Base-by-base conservation (phyloP, 495 filamentous ascomycete genomes). In the Terfezia boudieri region DNA sequence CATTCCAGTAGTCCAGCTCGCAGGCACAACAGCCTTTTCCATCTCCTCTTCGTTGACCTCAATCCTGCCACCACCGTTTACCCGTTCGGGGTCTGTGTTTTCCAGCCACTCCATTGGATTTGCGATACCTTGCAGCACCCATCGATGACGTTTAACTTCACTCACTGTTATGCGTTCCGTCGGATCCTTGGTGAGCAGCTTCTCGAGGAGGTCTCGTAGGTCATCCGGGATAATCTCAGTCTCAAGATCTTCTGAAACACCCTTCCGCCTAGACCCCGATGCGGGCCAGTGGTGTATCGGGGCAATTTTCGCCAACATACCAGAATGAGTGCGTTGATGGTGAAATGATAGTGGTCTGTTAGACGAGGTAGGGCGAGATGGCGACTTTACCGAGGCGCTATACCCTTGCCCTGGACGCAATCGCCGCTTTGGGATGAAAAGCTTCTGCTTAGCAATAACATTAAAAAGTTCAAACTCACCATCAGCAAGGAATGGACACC, bases 141-240 rank as follows among this genome's bases (percentile, higher is more conserved):
- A 99, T n/a, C 83, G 81, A 61, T 99, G 90, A 54, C 82, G 84
- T 65, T 96, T 96, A 60, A 95, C 89, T 61, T 95, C 89, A 57
- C 81, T 82, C 51, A 99, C 69, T 2, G 81, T 81, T 58, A 99
- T 94, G 50, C 90, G 76, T 66, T 86, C 80, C 36, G 80, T 71
- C 0, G 89, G 90, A 63, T 96, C 82, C 69, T 95, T 96, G 57
- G 76, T 80, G 52, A 99, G 73, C 65, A 99, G 76, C 51, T 82
- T 78, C 49, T 74, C 75, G 17, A 99, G 69, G 37, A 99, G 71
- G 65, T 96, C 86, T 52, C 77, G 75, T 17, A 99, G 68, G 46
- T 86, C 76, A 55, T 84, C 77, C 56, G 87, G 83, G 56, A 99
- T 76, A 4, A 84, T 79, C 61, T 99, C 90, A 52, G 93, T 93